phyloP scores from a whole-genome alignment of 768 basidiomycete genomes.

The Hirschioporus abietinus region DNA sequence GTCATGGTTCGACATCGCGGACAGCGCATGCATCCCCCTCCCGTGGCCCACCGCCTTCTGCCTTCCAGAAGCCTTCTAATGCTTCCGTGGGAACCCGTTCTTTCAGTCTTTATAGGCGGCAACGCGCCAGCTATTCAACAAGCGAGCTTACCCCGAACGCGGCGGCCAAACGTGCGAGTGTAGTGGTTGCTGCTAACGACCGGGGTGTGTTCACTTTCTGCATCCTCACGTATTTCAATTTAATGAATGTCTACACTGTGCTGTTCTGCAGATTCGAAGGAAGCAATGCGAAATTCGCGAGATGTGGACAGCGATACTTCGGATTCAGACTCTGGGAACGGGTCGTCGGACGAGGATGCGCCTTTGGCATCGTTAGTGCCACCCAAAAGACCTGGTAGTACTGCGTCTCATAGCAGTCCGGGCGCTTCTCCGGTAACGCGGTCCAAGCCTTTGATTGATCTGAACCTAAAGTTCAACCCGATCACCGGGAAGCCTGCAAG shows the following conservation, averaged over 20 bases:
- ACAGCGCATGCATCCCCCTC: background rate
- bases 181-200: conserved; percentile 14
- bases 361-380: conserved; percentile 59
- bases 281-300: conserved; percentile 5
- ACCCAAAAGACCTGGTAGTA: conserved; percentile 55
- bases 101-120: background rate
- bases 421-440: conserved; percentile 3
- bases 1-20: conserved; percentile 27
- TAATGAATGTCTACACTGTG: background rate
- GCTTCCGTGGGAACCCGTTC: background rate
- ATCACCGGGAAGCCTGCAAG: background rate
- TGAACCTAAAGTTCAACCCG: background rate
- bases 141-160: conserved; percentile 50
- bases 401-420: conserved; percentile 10
- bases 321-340: conserved; percentile 29
- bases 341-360: conserved; percentile 43
- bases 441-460: conserved; percentile 2
- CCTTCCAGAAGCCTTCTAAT: background rate
- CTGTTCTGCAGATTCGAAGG: background rate
- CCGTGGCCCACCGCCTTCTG: background rate
- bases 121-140: conserved; percentile 31
- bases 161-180: conserved; percentile 47
- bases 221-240: conserved; percentile 7
- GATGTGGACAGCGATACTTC: conserved; percentile 19
- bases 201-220: conserved; percentile 8